These are phyloP conservation scores for Dysphania ambrosioides DNA, from an alignment of 148 eudicot genomes.

Conservation along the genomic window DNA sequence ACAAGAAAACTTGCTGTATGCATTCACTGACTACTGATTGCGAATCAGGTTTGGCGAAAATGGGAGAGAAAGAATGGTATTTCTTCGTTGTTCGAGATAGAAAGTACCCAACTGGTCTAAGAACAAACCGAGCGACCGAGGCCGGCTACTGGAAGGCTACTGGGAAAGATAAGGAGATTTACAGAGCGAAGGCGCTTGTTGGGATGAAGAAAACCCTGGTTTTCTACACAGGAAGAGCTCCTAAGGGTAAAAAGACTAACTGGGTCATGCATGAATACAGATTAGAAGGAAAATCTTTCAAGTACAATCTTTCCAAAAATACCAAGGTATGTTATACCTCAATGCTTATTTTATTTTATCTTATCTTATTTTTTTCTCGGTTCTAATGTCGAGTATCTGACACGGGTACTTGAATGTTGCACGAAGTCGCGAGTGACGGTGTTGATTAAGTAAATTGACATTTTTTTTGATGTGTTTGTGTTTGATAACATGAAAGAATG, in stretches of 20 bases:
- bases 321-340: conserved; percentile 61
- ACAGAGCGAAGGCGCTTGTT: conserved; percentile 44
- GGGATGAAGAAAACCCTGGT: conserved; percentile 97
- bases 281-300: conserved; percentile 53
- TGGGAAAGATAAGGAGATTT: conserved; percentile 86
- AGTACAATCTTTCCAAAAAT: conserved; percentile 34
- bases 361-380: no score
- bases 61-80: conserved; percentile 90
- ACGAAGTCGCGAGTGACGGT: no score
- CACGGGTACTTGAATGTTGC: no score
- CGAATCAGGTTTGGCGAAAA: conserved; percentile 64
- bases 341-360: no score
- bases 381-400: no score
- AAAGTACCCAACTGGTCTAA: conserved; percentile 77
- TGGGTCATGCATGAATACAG: conserved; percentile 98
- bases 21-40: no score
- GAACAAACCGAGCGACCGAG: conserved; percentile 82
- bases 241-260: conserved; percentile 68
- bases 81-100: conserved; percentile 74
- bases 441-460: no score
- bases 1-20: not conserved
- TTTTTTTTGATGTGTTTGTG: not conserved
- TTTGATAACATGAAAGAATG: conserved; percentile 49
- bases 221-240: conserved; percentile 84
- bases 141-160: conserved; percentile 95